Evolutionary conservation across 2,329 filamentous ascomycete species (phyloP).

Genomic region (Alternaria infectoria): DNA sequence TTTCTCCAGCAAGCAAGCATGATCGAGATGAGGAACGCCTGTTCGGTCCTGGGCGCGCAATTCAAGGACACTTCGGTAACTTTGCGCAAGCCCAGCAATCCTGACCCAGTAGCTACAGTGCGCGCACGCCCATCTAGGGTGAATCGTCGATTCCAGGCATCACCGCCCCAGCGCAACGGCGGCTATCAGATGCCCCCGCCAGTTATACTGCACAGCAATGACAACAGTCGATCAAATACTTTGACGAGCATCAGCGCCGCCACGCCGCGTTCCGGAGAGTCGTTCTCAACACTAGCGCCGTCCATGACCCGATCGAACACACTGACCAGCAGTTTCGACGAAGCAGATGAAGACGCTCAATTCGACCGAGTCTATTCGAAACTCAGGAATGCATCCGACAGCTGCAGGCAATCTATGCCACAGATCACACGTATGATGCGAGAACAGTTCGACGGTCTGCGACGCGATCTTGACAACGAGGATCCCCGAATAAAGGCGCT

Average conservation of each 20-base stretch:
- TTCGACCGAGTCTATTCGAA: slow-evolving; percentile 85
- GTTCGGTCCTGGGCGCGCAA: slow-evolving; percentile 56
- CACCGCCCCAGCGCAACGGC: slow-evolving; percentile 42
- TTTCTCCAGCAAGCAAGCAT: slow-evolving; percentile 65
- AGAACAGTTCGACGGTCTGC: slow-evolving; percentile 36
- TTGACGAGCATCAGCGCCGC: slow-evolving; percentile 55
- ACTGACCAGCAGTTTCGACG: slow-evolving; percentile 66
- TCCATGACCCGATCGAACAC: slow-evolving; percentile 53
- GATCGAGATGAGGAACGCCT: slow-evolving; percentile 66
- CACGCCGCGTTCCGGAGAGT: slow-evolving; percentile 85
- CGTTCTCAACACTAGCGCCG: slow-evolving; percentile 67
- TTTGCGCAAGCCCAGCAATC: slow-evolving; percentile 28
- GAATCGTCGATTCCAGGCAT: slow-evolving; percentile 37
- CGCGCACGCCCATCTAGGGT: slow-evolving; percentile 38
- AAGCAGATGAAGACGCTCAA: slow-evolving; percentile 74
- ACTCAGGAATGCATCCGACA: slow-evolving; percentile 74
- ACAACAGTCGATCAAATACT: slow-evolving; percentile 61
- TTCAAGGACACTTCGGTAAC: slow-evolving; percentile 36
- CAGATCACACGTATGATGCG: slow-evolving; percentile 42
- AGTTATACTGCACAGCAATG: slow-evolving; percentile 53
- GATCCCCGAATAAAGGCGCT: slow-evolving; percentile 44
- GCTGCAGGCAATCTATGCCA: slow-evolving; percentile 75
- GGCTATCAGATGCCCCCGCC: slow-evolving; percentile 44
- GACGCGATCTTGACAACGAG: slow-evolving; percentile 42
- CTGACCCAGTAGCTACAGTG: slow-evolving; percentile 34